These are phyloP conservation scores for Phytophthora citrophthora DNA, from an alignment of 352 stramenopile species.

Conservation along the genomic window DNA sequence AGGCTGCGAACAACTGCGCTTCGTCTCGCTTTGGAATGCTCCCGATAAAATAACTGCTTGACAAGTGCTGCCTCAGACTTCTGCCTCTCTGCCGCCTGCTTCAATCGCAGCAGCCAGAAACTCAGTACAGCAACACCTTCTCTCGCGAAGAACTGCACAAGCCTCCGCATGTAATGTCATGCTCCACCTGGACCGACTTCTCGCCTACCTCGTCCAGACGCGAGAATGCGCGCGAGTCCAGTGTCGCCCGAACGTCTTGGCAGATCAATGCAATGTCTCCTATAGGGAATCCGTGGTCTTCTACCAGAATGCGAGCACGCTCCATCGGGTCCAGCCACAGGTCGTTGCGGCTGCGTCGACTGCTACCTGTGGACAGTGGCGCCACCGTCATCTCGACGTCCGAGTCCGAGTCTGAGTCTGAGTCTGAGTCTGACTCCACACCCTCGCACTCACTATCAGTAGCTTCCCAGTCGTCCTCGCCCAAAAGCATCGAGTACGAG, in stretches of 20 bases:
- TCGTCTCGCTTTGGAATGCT: background rate
- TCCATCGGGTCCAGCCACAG: conserved; percentile 61
- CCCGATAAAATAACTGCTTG: conserved; percentile 15
- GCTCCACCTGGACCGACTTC: conserved; percentile 12
- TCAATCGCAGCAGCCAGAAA: conserved; percentile 2
- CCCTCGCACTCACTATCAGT: conserved; percentile 34
- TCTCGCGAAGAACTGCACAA: conserved; percentile 20
- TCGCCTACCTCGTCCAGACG: conserved; percentile 30
- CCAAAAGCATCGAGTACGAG: conserved; percentile 33
- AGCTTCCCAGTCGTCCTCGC: conserved; percentile 26
- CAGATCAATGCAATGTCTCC: conserved; percentile 61
- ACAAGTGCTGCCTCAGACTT: background rate
- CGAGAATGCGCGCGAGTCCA: conserved; percentile 49
- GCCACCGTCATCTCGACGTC: conserved; percentile 11
- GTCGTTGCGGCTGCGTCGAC: conserved; percentile 32
- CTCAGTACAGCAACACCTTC: conserved; percentile 42
- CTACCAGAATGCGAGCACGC: conserved; percentile 46
- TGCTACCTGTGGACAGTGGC: background rate
- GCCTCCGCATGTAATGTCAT: too few relatives aligned
- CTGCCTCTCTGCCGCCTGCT: background rate
- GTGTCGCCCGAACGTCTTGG: conserved; percentile 44
- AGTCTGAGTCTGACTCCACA: conserved; percentile 23
- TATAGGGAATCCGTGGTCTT: conserved; percentile 39
- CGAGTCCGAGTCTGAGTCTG: conserved; percentile 37
- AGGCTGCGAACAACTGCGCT: background rate